Base-by-base conservation (phyloP, 495 filamentous ascomycete genomes). In the Penicillium herquei region DNA sequence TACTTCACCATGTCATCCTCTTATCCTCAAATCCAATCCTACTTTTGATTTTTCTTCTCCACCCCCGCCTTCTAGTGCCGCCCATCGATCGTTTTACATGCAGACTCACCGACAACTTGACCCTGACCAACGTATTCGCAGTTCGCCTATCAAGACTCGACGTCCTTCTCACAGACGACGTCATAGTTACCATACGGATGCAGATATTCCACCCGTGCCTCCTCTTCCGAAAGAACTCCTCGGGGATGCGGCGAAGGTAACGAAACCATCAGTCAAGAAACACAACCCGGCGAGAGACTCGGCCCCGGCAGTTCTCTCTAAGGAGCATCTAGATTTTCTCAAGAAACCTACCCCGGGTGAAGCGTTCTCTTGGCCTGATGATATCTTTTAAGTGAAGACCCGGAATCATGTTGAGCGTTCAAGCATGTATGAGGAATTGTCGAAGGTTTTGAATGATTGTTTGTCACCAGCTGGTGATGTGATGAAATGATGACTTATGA, bases 141-240 rank as follows among this genome's bases (percentile, higher is more conserved):
- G 51, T 34, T 62, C 63, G 7, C 51, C 61, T 7, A 41, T 53
- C 16, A 63, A 57, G 26, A 43, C 57, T 1, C 59, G 46, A 35
- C 45, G 65, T 7, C 55, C 55, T 10, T 64, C 62, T 12, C 64
- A 39, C 14, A 26, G 21, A 26, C 64, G 64, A 40, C 53, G 64
- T 34, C 64, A 64, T 32, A 52, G 58, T 8, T 58, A 59, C 10
- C 21, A 26, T 26, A 26, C 21, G 21, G 64, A 68, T 39, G 62
- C 67, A 3, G 65, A 76, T 47, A 73, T 78, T 41, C 77, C 77
- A 0, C 77, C 77, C 13, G 70, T 79, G 1, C 75, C 77, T 7
- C 74, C 73, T 2, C 60, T 78, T 0, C 74, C 75, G 0, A 73
- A 75, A 35, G 72, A 76, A 8, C 61, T 77, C n/a, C 63, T 66